Base-by-base conservation (phyloP, 768 basidiomycete genomes). In the Thelephora aurantiotincta region DNA sequence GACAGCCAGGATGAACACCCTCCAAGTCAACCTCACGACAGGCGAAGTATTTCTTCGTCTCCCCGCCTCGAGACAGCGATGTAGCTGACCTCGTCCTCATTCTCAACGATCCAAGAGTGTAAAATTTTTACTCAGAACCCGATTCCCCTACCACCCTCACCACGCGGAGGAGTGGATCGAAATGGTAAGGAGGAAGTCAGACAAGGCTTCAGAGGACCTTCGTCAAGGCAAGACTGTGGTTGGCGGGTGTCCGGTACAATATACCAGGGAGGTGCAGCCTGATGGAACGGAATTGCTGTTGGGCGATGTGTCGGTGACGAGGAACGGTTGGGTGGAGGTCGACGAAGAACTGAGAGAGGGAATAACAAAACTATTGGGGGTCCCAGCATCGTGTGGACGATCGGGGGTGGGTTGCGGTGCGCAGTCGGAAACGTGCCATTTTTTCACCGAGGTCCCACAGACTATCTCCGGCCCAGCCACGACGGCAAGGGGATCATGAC, bases 401-500 rank as follows among this genome's bases (percentile, higher is more conserved):
- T 82, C 30, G 82, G 80, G 52, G 69, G 82, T 82, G 58, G 11
- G 71, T 47, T 50, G 18, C 42, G 6, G 22, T 41, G 11, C 43
- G n/a, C 33, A 30, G 43, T 41, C 35, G 19, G 33, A 50, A 44
- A 6, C 33, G 6, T 46, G 41, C 47, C 49, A 33, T 46, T 19
- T 35, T n/a, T 44, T 41, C 5, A 26, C 20, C 50, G n/a, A 6
- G 22, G 16, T 2, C 23, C 11, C 42, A n/a, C 55, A 82, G 82
- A 81, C 56, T 82, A 71, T 51, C 60, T 85, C 36, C 71, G 68
- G 5, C 67, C 75, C 13, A 72, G 70, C 33, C 73, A 81, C 55
- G 82, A 84, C 49, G 69, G 80, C 26, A 68, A 64, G 53, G 82
- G 83, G 0, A 83, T 87, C 51, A 86, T 86, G 85, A 72, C 73